These are phyloP conservation scores for Eragrostis tef DNA, from an alignment of 202 grass and related monocot genomes.

Conservation along the genomic window DNA sequence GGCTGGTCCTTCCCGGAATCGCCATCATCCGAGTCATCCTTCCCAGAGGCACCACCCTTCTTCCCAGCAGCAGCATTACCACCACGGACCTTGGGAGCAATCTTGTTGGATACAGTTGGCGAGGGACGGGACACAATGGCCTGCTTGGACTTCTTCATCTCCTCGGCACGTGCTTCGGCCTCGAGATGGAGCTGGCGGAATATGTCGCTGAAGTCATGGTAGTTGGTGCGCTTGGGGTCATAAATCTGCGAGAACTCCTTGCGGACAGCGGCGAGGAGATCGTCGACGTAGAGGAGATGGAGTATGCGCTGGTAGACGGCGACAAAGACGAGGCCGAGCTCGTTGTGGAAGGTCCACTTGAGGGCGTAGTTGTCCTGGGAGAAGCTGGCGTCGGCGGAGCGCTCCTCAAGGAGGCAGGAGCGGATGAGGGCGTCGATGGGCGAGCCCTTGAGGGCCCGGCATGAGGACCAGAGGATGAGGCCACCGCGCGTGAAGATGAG, in stretches of 20 bases:
- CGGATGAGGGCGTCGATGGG: conserved; percentile 92
- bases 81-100: neutral
- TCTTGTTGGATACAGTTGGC: conserved; percentile 30
- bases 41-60: conserved; percentile 66
- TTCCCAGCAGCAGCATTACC: conserved; percentile 2
- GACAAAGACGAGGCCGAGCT: conserved; percentile 84
- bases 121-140: neutral
- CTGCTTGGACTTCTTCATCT: conserved; percentile 80
- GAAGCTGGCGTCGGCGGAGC: conserved; percentile 74
- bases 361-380: conserved; percentile 73
- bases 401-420: conserved; percentile 91
- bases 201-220: conserved; percentile 56
- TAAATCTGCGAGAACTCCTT: conserved; percentile 68
- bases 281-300: conserved; percentile 85
- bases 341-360: conserved; percentile 92
- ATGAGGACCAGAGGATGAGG: conserved; percentile 89
- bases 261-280: conserved; percentile 72
- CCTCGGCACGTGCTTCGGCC: conserved; percentile 73
- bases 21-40: neutral
- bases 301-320: conserved; percentile 91
- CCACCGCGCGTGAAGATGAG: conserved; percentile 93
- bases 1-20: conserved; percentile 45
- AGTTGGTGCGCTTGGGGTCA: conserved; percentile 49
- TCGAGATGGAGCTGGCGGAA: conserved; percentile 89
- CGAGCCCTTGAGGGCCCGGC: conserved; percentile 78